These are phyloP conservation scores for Trifolium repens DNA, from an alignment of 306 rosid genomes.

Conservation along the genomic window DNA sequence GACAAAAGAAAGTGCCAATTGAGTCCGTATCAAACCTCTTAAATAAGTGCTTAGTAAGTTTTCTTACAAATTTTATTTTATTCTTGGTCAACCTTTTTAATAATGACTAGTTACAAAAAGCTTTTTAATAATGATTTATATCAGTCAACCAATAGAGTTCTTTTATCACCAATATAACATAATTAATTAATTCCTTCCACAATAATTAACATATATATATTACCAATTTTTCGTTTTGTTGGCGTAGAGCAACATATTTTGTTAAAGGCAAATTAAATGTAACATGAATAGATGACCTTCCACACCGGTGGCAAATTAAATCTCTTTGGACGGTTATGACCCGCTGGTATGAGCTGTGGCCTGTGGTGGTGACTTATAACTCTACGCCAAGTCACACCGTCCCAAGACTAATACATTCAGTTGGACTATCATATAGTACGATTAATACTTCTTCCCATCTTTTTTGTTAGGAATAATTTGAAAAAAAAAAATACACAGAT, in stretches of 20 bases:
- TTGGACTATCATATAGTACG: too few relatives aligned
- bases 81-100: slow-evolving; percentile 38
- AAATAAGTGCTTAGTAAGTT: slow-evolving; percentile 6
- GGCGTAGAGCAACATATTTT: neutral
- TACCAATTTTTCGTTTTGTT: too few relatives aligned
- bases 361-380: neutral
- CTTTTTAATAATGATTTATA: slow-evolving; percentile 12
- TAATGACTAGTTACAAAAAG: neutral
- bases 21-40: neutral
- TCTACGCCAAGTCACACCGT: neutral
- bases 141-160: slow-evolving; percentile 10
- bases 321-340: neutral
- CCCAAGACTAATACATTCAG: neutral
- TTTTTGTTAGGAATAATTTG: too few relatives aligned
- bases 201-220: too few relatives aligned
- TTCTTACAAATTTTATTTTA: slow-evolving; percentile 15
- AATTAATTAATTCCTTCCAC: neutral
- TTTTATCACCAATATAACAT: slow-evolving; percentile 1
- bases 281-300: neutral
- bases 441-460: too few relatives aligned
- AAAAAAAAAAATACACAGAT: too few relatives aligned
- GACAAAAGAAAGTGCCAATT: too few relatives aligned
- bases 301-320: neutral
- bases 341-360: neutral
- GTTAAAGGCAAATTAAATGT: neutral